These are phyloP conservation scores for Cladorrhinum sp. DNA, from an alignment of 2,329 filamentous ascomycete species.

Conservation along the genomic window DNA sequence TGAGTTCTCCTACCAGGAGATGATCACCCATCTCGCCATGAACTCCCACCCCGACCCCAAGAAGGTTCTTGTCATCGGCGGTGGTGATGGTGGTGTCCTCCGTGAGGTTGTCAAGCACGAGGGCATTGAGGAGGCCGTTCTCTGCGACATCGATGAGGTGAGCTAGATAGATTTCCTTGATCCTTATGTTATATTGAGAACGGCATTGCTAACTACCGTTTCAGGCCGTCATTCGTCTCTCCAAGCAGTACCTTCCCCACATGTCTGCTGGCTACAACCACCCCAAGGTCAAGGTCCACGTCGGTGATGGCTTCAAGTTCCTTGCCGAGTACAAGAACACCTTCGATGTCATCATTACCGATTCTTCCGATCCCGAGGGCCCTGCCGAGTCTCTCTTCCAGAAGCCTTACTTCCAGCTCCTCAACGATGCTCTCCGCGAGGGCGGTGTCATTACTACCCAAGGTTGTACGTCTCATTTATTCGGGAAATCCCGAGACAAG, in stretches of 20 bases:
- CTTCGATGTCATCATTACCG: conserved; percentile 99
- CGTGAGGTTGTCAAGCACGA: conserved; percentile 99
- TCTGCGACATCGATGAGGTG: conserved; percentile 98
- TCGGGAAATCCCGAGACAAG: conserved; percentile 35
- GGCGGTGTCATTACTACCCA: conserved; percentile 99
- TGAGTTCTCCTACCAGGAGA: conserved; percentile 99
- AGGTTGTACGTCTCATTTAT: conserved; percentile 94
- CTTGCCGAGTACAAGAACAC: conserved; percentile 92
- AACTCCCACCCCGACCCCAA: conserved; percentile 98
- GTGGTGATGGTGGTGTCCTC: conserved; percentile 94
- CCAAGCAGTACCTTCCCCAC: conserved; percentile 93
- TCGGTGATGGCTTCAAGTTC: conserved; percentile 99
- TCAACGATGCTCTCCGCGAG: conserved; percentile 83
- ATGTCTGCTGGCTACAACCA: conserved; percentile 94
- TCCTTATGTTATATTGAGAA: conserved; percentile 50
- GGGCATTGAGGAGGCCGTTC: conserved; percentile 88
- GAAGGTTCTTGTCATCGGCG: conserved; percentile 97
- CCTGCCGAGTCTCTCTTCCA: conserved; percentile 96
- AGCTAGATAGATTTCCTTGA: neutral
- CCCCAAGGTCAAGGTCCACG: conserved; percentile 87
- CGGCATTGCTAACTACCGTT: conserved; percentile 2
- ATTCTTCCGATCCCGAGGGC: conserved; percentile 95
- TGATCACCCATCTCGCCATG: conserved; percentile 98
- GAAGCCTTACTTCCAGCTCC: conserved; percentile 97
- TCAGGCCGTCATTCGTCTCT: conserved; percentile 91